Conservation (phyloP, 1,284 basidiomycete genomes). For the Cryptococcus deneoformans region DNA sequence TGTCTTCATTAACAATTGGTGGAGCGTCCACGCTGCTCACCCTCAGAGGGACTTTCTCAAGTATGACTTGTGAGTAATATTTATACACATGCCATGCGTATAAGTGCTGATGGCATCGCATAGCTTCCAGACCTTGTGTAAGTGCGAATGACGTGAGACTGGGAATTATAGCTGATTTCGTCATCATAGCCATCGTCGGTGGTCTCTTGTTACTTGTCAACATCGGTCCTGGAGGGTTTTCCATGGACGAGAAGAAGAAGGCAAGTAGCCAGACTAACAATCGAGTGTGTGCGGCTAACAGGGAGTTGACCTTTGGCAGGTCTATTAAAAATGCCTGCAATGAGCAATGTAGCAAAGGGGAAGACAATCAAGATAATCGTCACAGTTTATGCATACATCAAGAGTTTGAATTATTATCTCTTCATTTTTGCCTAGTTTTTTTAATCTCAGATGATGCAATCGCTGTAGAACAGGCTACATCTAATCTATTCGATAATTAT, state of each 20-base stretch:
- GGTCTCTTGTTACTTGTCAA: constrained; percentile 96
- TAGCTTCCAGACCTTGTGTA: constrained; percentile 81
- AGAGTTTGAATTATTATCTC: no score
- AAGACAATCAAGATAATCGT: no score
- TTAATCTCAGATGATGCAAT: no score
- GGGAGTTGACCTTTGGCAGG: background rate
- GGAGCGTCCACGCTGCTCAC: constrained; percentile 89
- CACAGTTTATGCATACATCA: no score
- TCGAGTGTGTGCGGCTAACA: background rate
- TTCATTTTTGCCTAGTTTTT: no score
- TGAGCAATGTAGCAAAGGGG: no score
- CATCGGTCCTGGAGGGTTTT: constrained; percentile 96
- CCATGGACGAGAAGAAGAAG: constrained; percentile 99
- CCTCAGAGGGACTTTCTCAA: constrained; percentile 98
- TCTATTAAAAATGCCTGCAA: background rate
- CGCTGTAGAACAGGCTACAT: no score
- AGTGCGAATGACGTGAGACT: constrained; percentile 46
- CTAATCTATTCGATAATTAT: no score
- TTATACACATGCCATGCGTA: background rate
- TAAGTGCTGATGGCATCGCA: constrained; percentile 58
- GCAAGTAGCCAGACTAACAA: constrained; percentile 46
- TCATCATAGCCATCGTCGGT: constrained; percentile 69
- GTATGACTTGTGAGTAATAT: constrained; percentile 52
- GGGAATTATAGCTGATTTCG: constrained; percentile 35
- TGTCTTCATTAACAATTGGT: constrained; percentile 98